Conservation (phyloP, 1,139 yeast species). For the Pichia sp. region DNA sequence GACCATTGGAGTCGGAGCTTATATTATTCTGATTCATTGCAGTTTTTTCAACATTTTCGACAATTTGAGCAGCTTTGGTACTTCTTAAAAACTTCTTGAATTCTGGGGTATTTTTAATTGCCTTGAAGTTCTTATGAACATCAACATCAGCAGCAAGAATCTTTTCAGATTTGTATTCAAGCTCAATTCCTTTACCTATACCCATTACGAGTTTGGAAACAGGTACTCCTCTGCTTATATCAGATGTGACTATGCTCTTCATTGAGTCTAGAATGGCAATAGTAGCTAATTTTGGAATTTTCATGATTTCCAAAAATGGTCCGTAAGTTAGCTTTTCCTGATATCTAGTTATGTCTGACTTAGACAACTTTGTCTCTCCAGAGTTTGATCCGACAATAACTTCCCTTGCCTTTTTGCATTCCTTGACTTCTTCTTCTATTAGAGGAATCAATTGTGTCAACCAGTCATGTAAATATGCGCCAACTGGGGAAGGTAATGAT, state of each 20-base stretch:
- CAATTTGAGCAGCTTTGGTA: constrained; percentile 25
- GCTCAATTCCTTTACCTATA: constrained; percentile 80
- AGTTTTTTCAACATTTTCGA: constrained; percentile 24
- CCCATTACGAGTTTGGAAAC: constrained; percentile 77
- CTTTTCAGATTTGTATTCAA: constrained; percentile 71
- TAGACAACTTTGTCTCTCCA: constrained; percentile 9
- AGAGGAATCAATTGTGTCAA: constrained; percentile 63
- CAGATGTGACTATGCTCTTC: constrained; percentile 65
- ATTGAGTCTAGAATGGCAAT: constrained; percentile 79
- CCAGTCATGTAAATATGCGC: constrained; percentile 77
- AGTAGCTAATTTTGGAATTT: constrained; percentile 78
- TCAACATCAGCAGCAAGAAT: constrained; percentile 55
- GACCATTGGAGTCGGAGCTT: constrained; percentile 21
- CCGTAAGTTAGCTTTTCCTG: constrained; percentile 65
- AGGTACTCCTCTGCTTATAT: constrained; percentile 78
- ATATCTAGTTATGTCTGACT: constrained; percentile 29
- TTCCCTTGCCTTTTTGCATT: constrained; percentile 40
- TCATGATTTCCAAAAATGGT: constrained; percentile 67
- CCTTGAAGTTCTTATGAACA: constrained; percentile 36
- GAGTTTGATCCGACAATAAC: constrained; percentile 20
- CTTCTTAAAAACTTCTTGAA: constrained; percentile 43
- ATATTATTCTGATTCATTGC: constrained; percentile 13
- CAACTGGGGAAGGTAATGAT: constrained; percentile 54
- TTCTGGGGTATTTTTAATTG: constrained; percentile 35
- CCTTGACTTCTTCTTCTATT: constrained; percentile 58